phyloP scores from a whole-genome alignment of 2,329 filamentous ascomycete genomes.

The Escovopsis sp. region DNA sequence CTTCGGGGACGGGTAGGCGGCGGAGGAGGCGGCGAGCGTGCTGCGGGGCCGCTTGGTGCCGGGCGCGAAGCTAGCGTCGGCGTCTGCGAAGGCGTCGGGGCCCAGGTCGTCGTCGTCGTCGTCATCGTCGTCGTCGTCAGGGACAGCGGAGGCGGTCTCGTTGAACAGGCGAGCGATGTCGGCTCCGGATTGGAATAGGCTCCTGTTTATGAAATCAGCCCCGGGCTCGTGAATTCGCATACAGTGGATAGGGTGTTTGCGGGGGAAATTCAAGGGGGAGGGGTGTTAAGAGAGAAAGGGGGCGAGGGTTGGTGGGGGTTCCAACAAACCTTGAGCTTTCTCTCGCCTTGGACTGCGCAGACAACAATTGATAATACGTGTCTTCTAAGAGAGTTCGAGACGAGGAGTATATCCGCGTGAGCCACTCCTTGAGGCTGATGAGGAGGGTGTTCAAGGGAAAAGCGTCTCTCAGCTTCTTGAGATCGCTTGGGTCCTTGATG shows the following conservation, averaged over 20 bases:
- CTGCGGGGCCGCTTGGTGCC: conserved; percentile 9
- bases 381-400: neutral
- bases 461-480: conserved; percentile 1
- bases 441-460: conserved; percentile 1
- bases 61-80: conserved; percentile 14
- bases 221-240: too few species aligned
- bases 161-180: too few species aligned
- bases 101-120: conserved; percentile 6
- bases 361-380: too few species aligned
- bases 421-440: conserved; percentile 1
- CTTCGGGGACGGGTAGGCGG: neutral
- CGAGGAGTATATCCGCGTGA: neutral
- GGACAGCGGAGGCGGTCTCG: too few species aligned
- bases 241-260: too few species aligned
- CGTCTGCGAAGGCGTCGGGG: conserved; percentile 14
- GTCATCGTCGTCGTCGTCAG: neutral
- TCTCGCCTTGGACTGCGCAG: too few species aligned
- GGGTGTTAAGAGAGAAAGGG: too few species aligned
- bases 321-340: too few species aligned
- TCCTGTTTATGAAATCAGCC: too few species aligned
- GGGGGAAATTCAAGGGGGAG: too few species aligned
- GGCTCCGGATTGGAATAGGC: neutral
- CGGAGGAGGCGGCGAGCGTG: neutral
- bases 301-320: too few species aligned
- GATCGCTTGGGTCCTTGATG: neutral